phyloP scores from a whole-genome alignment of 2,329 filamentous ascomycete genomes.

The Aspergillus sp. region DNA sequence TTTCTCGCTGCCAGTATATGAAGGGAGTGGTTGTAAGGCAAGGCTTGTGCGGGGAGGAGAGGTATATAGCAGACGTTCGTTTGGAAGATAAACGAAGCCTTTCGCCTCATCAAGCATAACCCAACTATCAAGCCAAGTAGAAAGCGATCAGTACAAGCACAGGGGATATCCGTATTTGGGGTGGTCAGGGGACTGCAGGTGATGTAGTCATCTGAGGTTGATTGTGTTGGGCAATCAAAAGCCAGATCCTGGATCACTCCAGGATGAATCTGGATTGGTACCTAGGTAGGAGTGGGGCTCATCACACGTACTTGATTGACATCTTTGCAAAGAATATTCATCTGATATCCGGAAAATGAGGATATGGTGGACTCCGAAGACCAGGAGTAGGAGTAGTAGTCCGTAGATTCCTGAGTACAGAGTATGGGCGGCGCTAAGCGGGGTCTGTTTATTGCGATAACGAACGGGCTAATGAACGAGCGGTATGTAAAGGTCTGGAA shows the following conservation, averaged over 20 bases:
- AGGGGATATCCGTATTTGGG: not conserved
- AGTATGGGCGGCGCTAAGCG: constrained; percentile 11
- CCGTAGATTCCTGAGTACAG: not conserved
- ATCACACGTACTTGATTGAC: constrained; percentile 47
- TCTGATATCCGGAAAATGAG: not conserved
- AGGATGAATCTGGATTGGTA: not conserved
- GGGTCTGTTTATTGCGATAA: constrained; percentile 6
- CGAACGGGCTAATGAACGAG: constrained; percentile 11
- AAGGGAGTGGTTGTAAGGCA: constrained; percentile 71
- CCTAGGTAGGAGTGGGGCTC: constrained; percentile 13
- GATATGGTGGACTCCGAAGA: not conserved
- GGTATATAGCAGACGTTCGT: constrained; percentile 79
- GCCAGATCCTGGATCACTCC: not conserved
- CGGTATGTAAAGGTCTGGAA: constrained; percentile 9
- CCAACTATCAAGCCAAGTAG: constrained; percentile 65
- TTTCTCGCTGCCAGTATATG: constrained; percentile 65
- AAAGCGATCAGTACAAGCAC: not conserved
- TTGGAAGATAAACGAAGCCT: constrained; percentile 81
- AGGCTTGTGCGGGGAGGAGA: constrained; percentile 80
- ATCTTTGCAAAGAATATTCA: constrained; percentile 30
- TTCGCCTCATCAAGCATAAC: constrained; percentile 80
- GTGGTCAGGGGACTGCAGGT: not conserved
- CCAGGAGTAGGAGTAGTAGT: not conserved
- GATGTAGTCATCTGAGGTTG: not conserved
- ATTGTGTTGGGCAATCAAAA: not conserved